Percentiles rank a stretch among this genome's conserved stretches.
These are phyloP conservation scores for Suillus decipiens DNA, from an alignment of 768 basidiomycete genomes.

Conservation along the genomic window DNA sequence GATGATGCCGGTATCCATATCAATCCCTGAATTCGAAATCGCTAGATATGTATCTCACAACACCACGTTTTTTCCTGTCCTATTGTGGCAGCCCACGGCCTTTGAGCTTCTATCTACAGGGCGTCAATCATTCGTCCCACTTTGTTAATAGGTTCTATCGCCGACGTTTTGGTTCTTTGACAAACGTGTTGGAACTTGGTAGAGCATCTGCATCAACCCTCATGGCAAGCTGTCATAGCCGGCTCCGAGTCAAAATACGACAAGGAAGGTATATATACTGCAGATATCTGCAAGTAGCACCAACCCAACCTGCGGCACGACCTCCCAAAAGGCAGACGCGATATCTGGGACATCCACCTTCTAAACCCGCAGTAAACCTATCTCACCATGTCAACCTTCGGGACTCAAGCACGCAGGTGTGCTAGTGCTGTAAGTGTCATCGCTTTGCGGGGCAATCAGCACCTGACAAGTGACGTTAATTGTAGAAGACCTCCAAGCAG, in stretches of 20 bases:
- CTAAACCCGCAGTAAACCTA: background rate
- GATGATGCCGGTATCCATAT: background rate
- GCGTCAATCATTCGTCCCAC: background rate
- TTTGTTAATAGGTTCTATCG: background rate
- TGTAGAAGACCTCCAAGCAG: background rate
- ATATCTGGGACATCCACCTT: background rate
- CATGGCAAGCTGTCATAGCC: slow-evolving; percentile 5
- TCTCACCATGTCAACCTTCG: background rate
- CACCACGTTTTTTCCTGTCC: background rate
- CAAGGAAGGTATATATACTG: background rate
- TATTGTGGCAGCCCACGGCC: background rate
- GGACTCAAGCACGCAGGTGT: background rate
- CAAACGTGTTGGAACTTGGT: background rate
- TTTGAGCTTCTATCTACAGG: background rate
- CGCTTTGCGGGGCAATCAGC: background rate
- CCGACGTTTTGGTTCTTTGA: background rate
- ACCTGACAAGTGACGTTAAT: background rate
- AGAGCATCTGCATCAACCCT: background rate
- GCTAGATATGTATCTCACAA: background rate
- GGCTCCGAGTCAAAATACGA: background rate
- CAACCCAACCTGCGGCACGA: background rate
- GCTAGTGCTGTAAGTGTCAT: background rate
- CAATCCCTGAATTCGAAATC: background rate
- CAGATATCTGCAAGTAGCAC: background rate
- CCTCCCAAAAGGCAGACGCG: background rate